phyloP scores from a whole-genome alignment of 2,329 filamentous ascomycete species.

The Penicillium sp. region DNA sequence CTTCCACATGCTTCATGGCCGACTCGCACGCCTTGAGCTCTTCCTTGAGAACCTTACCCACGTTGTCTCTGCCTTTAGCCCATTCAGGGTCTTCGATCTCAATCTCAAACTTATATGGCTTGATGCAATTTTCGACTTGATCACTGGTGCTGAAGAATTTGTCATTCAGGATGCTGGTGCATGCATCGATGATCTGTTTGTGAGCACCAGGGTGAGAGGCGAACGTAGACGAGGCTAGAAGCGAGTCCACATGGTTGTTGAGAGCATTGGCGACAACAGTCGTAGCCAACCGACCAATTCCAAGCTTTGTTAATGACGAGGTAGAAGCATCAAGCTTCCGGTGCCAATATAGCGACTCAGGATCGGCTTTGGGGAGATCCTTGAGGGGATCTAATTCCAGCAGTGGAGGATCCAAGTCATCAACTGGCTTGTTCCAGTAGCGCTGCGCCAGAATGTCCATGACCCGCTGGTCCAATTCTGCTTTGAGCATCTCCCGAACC shows the following conservation, averaged over 20 bases:
- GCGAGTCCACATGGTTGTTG: conserved; percentile 75
- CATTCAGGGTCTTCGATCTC: conserved; percentile 92
- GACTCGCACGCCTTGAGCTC: conserved; percentile 82
- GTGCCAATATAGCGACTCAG: conserved; percentile 86
- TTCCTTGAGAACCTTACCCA: conserved; percentile 75
- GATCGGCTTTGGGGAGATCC: conserved; percentile 79
- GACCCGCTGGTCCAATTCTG: conserved; percentile 90
- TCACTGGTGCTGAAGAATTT: conserved; percentile 96
- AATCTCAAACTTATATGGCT: conserved; percentile 97
- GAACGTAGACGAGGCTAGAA: conserved; percentile 81
- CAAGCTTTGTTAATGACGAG: conserved; percentile 87
- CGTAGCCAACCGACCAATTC: conserved; percentile 87
- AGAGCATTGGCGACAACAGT: conserved; percentile 87
- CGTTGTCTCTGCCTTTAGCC: conserved; percentile 79
- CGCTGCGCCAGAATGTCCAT: conserved; percentile 87
- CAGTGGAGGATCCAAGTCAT: conserved; percentile 69
- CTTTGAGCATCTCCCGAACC: conserved; percentile 85
- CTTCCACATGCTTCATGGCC: conserved; percentile 74
- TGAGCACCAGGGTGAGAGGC: conserved; percentile 86
- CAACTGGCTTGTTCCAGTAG: conserved; percentile 96
- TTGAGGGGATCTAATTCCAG: conserved; percentile 70
- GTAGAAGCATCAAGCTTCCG: conserved; percentile 90
- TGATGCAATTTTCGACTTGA: conserved; percentile 98
- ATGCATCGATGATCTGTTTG: conserved; percentile 88
- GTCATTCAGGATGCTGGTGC: conserved; percentile 85